Evolutionary conservation across 192 early-diverging fungal species (phyloP), one percentile per base, ranked within the genome.

Genomic region (Coemansia sp.): DNA sequence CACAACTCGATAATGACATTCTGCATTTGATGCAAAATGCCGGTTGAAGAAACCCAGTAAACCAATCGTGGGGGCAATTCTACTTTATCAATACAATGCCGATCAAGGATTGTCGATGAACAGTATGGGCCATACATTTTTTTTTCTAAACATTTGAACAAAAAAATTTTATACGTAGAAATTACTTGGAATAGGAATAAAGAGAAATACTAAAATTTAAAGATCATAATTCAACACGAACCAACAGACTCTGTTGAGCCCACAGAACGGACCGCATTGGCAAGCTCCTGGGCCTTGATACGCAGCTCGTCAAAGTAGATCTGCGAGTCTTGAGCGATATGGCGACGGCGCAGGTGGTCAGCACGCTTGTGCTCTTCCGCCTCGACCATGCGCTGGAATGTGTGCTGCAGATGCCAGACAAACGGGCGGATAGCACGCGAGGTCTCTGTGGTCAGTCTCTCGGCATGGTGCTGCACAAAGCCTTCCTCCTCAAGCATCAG

Each of bases 361-460:
- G 77, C 82, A 3, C 90, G 87, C 42, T 79, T 81, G 42, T 83
- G 77, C 64, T 92, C 87, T 56, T 91, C 85, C 17, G 84, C 82
- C 66, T 92, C 90, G 54, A 92, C 87, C 67, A 90, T 88, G 64
- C 83, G 84, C 76, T 90, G 87, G 75, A 89, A 86, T 16, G 84
- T 82, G 67, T 76, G 83, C 73, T 90, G 90, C 48, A 91, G 71
- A 56, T 89, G 87, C 86, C 87, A 89, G 3, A 87, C 88, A 66
- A 87, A 88, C 61, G 86, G 79, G 22, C 90, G 86, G 51, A 90
- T 73, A 5, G 87, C 77, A 34, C 88, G 87, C 60, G 87, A 83
- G 7, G 87, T 83, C 56, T 89, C 88, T 18, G 83, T 84, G 18
- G 83, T 75, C 52, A 93, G 85, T 48, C 88, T 84, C 63, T 88